Percentiles rank a stretch among this genome's conserved stretches.
Evolutionary conservation across 192 early-diverging fungal species (phyloP).

Genomic region (Coemansia aciculifera): DNA sequence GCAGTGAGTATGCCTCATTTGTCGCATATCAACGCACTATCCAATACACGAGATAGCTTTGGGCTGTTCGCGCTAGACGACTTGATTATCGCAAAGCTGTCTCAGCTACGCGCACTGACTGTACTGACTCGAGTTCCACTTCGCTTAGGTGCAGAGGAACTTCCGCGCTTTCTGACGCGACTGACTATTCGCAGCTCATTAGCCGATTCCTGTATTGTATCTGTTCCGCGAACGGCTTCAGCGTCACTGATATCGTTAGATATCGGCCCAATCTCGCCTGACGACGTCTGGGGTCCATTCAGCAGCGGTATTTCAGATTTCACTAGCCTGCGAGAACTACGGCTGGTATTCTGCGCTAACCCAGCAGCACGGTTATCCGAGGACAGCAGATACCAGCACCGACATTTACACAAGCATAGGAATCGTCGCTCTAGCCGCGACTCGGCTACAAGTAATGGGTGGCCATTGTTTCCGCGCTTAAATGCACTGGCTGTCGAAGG

Average conservation of each 20-base stretch:
- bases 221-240: not conserved
- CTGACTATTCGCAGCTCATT: slow-evolving; percentile 17
- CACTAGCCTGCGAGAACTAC: slow-evolving; percentile 18
- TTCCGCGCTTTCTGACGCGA: slow-evolving; percentile 8
- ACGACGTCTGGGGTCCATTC: slow-evolving; percentile 38
- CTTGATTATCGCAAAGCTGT: slow-evolving; percentile 22
- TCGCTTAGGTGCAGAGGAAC: slow-evolving; percentile 10
- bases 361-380: not conserved
- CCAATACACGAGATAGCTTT: slow-evolving; percentile 40
- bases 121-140: slow-evolving; percentile 12
- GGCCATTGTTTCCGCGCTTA: slow-evolving; percentile 32
- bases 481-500: slow-evolving; percentile 16
- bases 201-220: not conserved
- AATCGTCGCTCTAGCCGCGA: not conserved
- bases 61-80: slow-evolving; percentile 44
- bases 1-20: slow-evolving; percentile 19
- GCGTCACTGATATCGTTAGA: slow-evolving; percentile 25
- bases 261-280: slow-evolving; percentile 32
- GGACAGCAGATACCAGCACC: not conserved
- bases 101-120: slow-evolving; percentile 14
- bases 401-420: not conserved
- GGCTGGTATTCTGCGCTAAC: slow-evolving; percentile 15
- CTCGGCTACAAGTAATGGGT: not conserved
- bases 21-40: slow-evolving; percentile 22
- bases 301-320: not conserved